These are phyloP conservation scores for Pisolithus orientalis DNA, from an alignment of 768 basidiomycete genomes.

Conservation along the genomic window DNA sequence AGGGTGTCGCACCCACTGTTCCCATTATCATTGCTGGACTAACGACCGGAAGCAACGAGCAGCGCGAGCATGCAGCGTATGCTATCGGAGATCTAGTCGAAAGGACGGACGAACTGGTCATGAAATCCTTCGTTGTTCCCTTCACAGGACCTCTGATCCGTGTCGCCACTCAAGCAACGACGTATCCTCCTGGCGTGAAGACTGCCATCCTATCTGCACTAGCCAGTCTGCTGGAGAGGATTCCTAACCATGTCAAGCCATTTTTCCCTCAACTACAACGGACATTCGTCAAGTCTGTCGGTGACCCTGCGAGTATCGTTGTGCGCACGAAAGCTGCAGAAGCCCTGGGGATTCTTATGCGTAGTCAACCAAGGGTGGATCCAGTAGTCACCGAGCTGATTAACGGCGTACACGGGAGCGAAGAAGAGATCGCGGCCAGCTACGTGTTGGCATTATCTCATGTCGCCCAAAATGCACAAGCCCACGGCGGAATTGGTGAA, in stretches of 20 bases:
- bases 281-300: constrained; percentile 90
- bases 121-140: constrained; percentile 94
- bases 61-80: constrained; percentile 91
- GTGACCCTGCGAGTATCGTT: constrained; percentile 68
- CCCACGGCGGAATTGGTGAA: constrained; percentile 65
- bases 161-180: constrained; percentile 84
- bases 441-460: constrained; percentile 70
- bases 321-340: constrained; percentile 80
- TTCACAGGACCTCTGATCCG: constrained; percentile 95
- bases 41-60: constrained; percentile 90
- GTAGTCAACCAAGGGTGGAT: constrained; percentile 83
- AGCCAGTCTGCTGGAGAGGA: constrained; percentile 75
- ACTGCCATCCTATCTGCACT: constrained; percentile 84
- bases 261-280: constrained; percentile 98
- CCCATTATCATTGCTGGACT: constrained; percentile 90
- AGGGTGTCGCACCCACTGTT: constrained; percentile 78
- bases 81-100: constrained; percentile 96
- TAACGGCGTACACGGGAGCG: constrained; percentile 53
- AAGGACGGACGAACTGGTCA: constrained; percentile 72
- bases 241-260: constrained; percentile 87
- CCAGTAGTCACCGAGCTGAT: constrained; percentile 90
- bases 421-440: constrained; percentile 66
- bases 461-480: constrained; percentile 58
- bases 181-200: constrained; percentile 91
- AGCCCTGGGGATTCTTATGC: constrained; percentile 87